Conservation (phyloP, 225 moss, liverwort and hornwort genomes). For the Marchantia paleacea region DNA sequence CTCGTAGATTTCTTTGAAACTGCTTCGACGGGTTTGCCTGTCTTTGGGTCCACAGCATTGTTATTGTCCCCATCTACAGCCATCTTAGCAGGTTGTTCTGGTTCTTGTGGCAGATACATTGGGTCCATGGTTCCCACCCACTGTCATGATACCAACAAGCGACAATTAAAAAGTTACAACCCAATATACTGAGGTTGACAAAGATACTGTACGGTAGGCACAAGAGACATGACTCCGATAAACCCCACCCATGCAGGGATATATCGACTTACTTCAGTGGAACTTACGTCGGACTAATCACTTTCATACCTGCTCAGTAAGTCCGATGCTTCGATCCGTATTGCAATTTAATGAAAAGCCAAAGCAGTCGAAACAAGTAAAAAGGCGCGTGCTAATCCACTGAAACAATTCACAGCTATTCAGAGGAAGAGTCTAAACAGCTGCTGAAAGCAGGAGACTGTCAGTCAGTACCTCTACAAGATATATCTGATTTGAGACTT, state of each 20-base stretch:
- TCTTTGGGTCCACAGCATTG: conserved; percentile 33
- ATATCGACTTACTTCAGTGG: not conserved
- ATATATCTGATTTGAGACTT: no score
- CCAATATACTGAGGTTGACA: not conserved
- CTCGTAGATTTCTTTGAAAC: conserved; percentile 54
- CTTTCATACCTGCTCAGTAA: no score
- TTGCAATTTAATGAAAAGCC: no score
- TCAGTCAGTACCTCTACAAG: no score
- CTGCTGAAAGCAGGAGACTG: no score
- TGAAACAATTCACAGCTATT: no score
- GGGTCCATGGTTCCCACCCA: conserved; percentile 71
- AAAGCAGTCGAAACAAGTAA: no score
- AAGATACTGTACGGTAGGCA: not conserved
- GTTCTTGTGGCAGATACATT: conserved; percentile 23
- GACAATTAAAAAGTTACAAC: not conserved
- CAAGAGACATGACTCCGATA: not conserved
- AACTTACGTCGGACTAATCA: no score
- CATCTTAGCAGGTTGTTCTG: conserved; percentile 21
- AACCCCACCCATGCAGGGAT: not conserved
- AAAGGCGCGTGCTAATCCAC: no score
- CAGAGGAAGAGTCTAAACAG: no score
- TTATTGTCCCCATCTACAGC: conserved; percentile 50
- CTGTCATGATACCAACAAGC: conserved; percentile 35
- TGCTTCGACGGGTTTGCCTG: conserved; percentile 53
- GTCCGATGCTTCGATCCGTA: no score